phyloP scores from a whole-genome alignment of 352 stramenopile genomes.

The Phytophthora sojae region DNA sequence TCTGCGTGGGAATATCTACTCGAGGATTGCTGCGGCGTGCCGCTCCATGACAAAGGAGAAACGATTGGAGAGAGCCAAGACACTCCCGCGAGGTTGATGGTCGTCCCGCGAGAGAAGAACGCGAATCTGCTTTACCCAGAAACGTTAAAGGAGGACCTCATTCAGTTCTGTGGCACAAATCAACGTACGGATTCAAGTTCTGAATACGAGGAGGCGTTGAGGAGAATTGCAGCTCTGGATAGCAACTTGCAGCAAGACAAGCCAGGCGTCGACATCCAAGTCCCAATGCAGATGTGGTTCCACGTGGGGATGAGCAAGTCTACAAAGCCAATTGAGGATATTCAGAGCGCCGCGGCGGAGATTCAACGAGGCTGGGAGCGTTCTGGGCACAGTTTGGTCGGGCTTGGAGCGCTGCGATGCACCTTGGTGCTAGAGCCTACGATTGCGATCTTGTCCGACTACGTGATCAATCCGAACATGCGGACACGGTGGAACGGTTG shows the following conservation, averaged over 20 bases:
- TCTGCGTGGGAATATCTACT: not conserved
- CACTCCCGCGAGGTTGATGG: not conserved
- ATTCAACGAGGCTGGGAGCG: not conserved
- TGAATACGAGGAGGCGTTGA: not conserved
- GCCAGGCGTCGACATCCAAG: not conserved
- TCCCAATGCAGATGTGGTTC: not conserved
- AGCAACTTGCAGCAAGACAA: not conserved
- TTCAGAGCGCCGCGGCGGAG: not conserved
- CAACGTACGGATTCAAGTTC: not conserved
- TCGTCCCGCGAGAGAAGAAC: not conserved
- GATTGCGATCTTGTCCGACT: too few species aligned
- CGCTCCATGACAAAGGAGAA: not conserved
- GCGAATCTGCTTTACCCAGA: not conserved
- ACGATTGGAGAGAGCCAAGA: not conserved
- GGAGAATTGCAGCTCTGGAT: not conserved
- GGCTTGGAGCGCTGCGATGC: not conserved
- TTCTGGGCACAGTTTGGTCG: too few species aligned
- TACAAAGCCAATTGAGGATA: not conserved
- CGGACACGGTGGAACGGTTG: too few species aligned
- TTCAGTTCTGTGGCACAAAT: not conserved
- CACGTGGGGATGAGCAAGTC: not conserved
- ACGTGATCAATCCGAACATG: too few species aligned
- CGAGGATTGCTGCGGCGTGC: not conserved
- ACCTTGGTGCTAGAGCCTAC: too few species aligned
- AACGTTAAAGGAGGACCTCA: not conserved